phyloP scores from a whole-genome alignment of 1,284 basidiomycete genomes.

The Leccinum pachyderme region DNA sequence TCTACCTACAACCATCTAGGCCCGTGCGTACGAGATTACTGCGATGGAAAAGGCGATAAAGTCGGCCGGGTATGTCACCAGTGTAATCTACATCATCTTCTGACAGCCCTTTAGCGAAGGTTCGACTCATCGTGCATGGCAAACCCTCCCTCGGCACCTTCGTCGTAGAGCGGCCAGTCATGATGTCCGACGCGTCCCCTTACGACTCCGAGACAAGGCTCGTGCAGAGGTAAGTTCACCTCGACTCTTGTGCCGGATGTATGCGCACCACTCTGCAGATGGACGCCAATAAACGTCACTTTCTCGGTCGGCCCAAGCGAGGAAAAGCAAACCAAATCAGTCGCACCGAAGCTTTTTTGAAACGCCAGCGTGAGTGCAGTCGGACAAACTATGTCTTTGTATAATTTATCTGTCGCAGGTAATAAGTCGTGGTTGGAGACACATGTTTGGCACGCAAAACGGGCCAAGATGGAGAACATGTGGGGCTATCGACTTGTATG shows the following conservation, averaged over 20 bases:
- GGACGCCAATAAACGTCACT: conserved; percentile 67
- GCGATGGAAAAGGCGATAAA: conserved; percentile 87
- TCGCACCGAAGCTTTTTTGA: conserved; percentile 55
- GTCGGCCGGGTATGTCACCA: conserved; percentile 56
- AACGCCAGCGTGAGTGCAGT: conserved; percentile 59
- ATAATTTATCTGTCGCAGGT: conserved; percentile 39
- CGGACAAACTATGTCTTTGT: not conserved
- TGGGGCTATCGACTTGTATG: conserved; percentile 86
- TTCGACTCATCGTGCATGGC: conserved; percentile 82
- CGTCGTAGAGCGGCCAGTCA: conserved; percentile 90
- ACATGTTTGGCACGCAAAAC: conserved; percentile 92
- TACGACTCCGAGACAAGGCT: conserved; percentile 75
- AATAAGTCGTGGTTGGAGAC: conserved; percentile 91
- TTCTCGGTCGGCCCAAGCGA: conserved; percentile 49
- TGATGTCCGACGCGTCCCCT: conserved; percentile 86
- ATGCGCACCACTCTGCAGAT: conserved; percentile 52
- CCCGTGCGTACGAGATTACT: conserved; percentile 82
- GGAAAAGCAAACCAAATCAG: conserved; percentile 53
- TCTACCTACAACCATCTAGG: conserved; percentile 41
- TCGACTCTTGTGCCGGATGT: not conserved
- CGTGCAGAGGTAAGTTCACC: conserved; percentile 63
- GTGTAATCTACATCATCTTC: not conserved
- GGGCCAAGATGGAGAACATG: conserved; percentile 87
- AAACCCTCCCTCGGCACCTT: conserved; percentile 85
- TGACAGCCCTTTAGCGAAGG: conserved; percentile 40